phyloP scores from a whole-genome alignment of 108 stramenopile species.

The Poteriospumella lacustris region DNA sequence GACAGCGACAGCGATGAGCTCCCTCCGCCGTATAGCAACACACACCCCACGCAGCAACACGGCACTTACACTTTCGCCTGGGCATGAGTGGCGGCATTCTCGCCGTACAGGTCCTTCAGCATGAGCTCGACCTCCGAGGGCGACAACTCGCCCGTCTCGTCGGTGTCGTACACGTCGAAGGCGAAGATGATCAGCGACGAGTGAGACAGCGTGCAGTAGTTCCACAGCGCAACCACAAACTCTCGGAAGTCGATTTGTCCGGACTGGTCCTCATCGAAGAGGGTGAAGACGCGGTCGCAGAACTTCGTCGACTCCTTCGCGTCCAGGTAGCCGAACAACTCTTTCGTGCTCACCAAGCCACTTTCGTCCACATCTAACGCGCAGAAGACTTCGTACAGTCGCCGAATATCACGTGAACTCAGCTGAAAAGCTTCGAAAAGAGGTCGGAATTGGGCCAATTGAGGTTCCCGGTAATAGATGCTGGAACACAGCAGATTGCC shows the following conservation, averaged over 20 bases:
- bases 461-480: too few relatives aligned
- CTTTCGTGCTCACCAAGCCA: constrained; percentile 35
- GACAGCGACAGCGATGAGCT: neutral
- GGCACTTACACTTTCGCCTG: too few relatives aligned
- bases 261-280: constrained; percentile 39
- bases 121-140: constrained; percentile 41
- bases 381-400: neutral
- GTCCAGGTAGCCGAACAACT: constrained; percentile 34
- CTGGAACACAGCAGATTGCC: too few relatives aligned
- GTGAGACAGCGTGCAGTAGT: constrained; percentile 52
- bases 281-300: constrained; percentile 32
- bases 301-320: constrained; percentile 40
- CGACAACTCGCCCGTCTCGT: constrained; percentile 46
- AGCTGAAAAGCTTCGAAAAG: constrained; percentile 1
- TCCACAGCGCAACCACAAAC: constrained; percentile 53
- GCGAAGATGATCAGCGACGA: constrained; percentile 50
- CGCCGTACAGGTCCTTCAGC: constrained; percentile 53
- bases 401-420: neutral
- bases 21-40: neutral
- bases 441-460: too few relatives aligned
- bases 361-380: constrained; percentile 37
- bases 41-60: too few relatives aligned
- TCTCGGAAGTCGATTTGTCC: constrained; percentile 52
- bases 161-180: constrained; percentile 53
- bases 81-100: neutral